A percentile compares a stretch with the other conserved stretches of the same genome.
Evolutionary conservation across 2,329 filamentous ascomycete species (phyloP).

Genomic region (Zelopaecilomyces penicillatus): DNA sequence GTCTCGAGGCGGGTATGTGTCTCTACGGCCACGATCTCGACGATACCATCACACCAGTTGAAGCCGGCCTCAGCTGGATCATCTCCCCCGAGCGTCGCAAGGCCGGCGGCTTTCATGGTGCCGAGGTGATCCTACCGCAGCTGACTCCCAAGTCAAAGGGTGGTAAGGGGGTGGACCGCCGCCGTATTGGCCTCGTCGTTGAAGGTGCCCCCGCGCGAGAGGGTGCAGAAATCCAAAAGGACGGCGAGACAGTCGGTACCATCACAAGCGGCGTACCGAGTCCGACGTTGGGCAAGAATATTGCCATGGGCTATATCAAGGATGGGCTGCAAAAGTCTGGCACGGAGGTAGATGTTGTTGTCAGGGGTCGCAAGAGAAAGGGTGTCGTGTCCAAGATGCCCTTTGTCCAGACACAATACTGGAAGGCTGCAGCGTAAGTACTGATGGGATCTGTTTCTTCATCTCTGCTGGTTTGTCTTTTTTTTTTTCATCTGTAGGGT

Average conservation of each 20-base stretch:
- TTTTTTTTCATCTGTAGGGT: neutral
- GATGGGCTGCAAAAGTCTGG: constrained; percentile 76
- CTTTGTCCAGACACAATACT: constrained; percentile 75
- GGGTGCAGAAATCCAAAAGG: constrained; percentile 67
- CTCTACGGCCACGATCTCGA: constrained; percentile 98
- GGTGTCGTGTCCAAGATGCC: constrained; percentile 82
- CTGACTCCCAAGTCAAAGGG: constrained; percentile 66
- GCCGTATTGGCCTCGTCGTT: constrained; percentile 73
- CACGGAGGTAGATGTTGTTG: constrained; percentile 69
- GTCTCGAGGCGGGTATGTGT: constrained; percentile 96
- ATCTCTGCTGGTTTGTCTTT: neutral
- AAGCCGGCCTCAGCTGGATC: constrained; percentile 62
- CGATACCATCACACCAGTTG: constrained; percentile 57
- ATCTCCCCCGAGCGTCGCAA: constrained; percentile 68
- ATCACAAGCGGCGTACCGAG: constrained; percentile 88
- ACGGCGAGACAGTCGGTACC: constrained; percentile 61
- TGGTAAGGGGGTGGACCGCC: constrained; percentile 58
- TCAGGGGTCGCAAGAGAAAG: constrained; percentile 67
- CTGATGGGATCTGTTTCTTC: neutral
- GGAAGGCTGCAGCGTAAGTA: constrained; percentile 15
- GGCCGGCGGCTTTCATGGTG: constrained; percentile 73
- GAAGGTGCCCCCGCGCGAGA: constrained; percentile 85
- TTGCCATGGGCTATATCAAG: constrained; percentile 90
- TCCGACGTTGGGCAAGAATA: constrained; percentile 79
- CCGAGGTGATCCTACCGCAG: constrained; percentile 67